Evolutionary conservation across 306 rosid species (phyloP).

Genomic region (Gleditsia sinensis): DNA sequence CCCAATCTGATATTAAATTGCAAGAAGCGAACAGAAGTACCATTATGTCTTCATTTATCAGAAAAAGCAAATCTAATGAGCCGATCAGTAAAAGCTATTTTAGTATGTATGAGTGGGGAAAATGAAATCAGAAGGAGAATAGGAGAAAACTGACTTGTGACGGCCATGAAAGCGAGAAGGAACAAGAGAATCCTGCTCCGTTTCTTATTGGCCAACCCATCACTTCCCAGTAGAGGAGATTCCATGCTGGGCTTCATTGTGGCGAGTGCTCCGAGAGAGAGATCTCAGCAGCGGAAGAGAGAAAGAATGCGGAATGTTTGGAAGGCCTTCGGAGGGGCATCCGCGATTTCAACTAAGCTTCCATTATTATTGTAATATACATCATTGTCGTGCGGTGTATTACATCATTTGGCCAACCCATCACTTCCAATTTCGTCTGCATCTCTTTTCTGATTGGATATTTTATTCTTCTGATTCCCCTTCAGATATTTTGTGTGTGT

Average conservation of each 20-base stretch:
- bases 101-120: background rate
- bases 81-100: background rate
- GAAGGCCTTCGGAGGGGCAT: background rate
- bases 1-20: background rate
- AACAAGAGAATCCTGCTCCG: constrained; percentile 26
- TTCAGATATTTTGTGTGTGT: too few species aligned
- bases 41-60: background rate
- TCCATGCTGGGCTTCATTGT: constrained; percentile 27
- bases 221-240: constrained; percentile 43
- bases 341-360: too few species aligned
- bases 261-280: background rate
- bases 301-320: background rate
- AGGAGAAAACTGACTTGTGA: constrained; percentile 39
- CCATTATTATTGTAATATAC: too few species aligned
- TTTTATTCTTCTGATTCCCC: too few species aligned
- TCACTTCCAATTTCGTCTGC: too few species aligned
- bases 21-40: background rate
- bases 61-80: background rate
- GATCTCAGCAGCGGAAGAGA: background rate
- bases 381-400: too few species aligned
- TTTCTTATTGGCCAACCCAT: constrained; percentile 10
- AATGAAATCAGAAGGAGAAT: background rate
- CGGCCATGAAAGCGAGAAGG: constrained; percentile 33
- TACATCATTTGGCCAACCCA: too few species aligned
- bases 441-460: too few species aligned